A percentile compares a stretch with the other conserved stretches of the same genome.
Evolutionary conservation across 1,139 yeast species (phyloP).

Genomic region (Arxiozyma slooffiae): DNA sequence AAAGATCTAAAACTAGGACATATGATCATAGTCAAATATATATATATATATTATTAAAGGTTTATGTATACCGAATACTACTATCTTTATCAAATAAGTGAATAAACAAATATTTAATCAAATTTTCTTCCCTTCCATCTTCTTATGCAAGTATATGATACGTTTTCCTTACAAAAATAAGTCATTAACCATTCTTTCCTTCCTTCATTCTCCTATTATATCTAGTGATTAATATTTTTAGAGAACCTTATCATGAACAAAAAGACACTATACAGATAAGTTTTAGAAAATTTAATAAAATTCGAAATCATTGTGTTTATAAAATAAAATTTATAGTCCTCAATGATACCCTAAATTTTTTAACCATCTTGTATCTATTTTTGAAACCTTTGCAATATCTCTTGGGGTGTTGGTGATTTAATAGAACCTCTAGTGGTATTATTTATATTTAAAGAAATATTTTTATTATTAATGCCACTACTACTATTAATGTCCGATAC

Average conservation of each 20-base stretch:
- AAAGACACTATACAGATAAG: too few relatives aligned
- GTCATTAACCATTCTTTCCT: not conserved
- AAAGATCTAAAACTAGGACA: constrained; percentile 11
- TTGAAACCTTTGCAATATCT: constrained; percentile 28
- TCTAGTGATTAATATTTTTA: not conserved
- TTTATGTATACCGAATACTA: not conserved
- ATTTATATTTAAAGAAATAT: not conserved
- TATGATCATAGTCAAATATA: not conserved
- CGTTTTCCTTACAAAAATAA: too few relatives aligned
- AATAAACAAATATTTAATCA: too few relatives aligned
- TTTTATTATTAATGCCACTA: not conserved
- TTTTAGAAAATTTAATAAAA: too few relatives aligned
- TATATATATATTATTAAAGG: not conserved
- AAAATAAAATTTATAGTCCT: not conserved
- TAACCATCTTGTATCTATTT: constrained; percentile 10
- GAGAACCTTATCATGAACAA: too few relatives aligned
- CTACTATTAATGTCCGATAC: not conserved
- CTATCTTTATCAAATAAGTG: not conserved
- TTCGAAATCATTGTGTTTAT: not conserved
- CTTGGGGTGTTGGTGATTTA: constrained; percentile 29
- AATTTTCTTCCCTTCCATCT: not conserved
- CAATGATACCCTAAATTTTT: not conserved
- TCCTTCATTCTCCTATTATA: not conserved
- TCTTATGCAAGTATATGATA: too few relatives aligned
- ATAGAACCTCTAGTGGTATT: constrained; percentile 6